Evolutionary conservation across 305 asterid genomes (phyloP), one percentile per base, ranked within the genome.

Genomic region (Striga hermonthica): DNA sequence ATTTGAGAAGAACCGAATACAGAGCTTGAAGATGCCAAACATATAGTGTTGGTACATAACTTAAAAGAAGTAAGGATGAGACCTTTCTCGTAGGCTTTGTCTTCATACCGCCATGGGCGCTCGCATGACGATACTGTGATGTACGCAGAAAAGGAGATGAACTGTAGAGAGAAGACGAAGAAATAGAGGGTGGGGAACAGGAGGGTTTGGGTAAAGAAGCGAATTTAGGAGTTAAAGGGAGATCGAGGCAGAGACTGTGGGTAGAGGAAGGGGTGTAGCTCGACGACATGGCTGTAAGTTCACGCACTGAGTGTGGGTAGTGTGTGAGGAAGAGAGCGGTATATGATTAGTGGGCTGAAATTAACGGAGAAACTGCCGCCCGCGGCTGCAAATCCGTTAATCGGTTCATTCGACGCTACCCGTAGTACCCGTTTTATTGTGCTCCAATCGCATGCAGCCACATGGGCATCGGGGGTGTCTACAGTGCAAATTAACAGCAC

Each of bases 361-460:
- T 78, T 73, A 67, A 73, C 79, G 72, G 77, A 75, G 74, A 44
- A 67, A 72, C 39, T 80, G 82, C 66, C 78, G 84, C 80, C 84
- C 74, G 64, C 68, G 65, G 73, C 57, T 69, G 61, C 62, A n/a
- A n/a, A n/a, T n/a, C n/a, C n/a, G n/a, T n/a, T n/a, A n/a, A n/a
- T n/a, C n/a, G n/a, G n/a, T n/a, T n/a, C n/a, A n/a, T n/a, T n/a
- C n/a, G n/a, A n/a, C n/a, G n/a, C n/a, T n/a, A n/a, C n/a, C n/a
- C n/a, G n/a, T n/a, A n/a, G n/a, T n/a, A n/a, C n/a, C n/a, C n/a
- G n/a, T n/a, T n/a, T n/a, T n/a, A n/a, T n/a, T n/a, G n/a, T n/a
- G n/a, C n/a, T n/a, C n/a, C n/a, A n/a, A n/a, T n/a, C n/a, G n/a
- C n/a, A n/a, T n/a, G n/a, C n/a, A n/a, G n/a, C n/a, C n/a, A n/a